Evolutionary conservation across 495 filamentous ascomycete species (phyloP), one percentile per base, ranked within the genome.

Genomic region (Aspergillus wentii): DNA sequence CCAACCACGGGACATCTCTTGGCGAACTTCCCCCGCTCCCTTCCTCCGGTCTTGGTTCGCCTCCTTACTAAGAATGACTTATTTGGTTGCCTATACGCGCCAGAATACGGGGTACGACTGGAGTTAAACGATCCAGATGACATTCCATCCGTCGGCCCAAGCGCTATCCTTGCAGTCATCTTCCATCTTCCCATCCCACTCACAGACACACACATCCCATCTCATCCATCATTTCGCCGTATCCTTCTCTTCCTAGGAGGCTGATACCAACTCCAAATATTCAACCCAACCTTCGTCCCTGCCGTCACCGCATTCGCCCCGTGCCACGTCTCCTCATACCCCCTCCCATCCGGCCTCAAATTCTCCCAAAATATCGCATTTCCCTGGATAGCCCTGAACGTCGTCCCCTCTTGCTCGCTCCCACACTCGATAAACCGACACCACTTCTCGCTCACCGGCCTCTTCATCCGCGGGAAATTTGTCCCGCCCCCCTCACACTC

Each of bases 321-420:
- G 68, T 89, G 85, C 59, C 84, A 71, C 22, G 74, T 81, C 58
- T 78, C 69, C 46, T 72, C 60, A 57, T 85, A 80, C 18, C 81
- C 82, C 5, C 52, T 62, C 30, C 83, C 82, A 62, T 80, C 74
- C 3, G 68, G 54, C 13, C 68, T 46, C 43, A 89, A 51, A 62
- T 89, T 89, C 65, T 78, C 74, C 83, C 85, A 89, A 52, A 79
- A 89, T 11, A 89, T 72, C 4, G 82, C 83, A 61, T 82, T 85
- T 15, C 83, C 83, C 49, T 75, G 71, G 5, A 82, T 60, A 0
- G 82, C 76, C 44, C 74, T 74, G 48, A 86, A 85, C 29, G 79
- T 85, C 3, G 84, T 57, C 0, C 83, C 82, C 19, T 72, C 68
- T 26, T 40, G 30, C 19, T 33, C 27, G 26, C 28, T 40, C n/a